phyloP scores from a whole-genome alignment of 1,284 basidiomycete species.

The Fomitiporia mediterranea region DNA sequence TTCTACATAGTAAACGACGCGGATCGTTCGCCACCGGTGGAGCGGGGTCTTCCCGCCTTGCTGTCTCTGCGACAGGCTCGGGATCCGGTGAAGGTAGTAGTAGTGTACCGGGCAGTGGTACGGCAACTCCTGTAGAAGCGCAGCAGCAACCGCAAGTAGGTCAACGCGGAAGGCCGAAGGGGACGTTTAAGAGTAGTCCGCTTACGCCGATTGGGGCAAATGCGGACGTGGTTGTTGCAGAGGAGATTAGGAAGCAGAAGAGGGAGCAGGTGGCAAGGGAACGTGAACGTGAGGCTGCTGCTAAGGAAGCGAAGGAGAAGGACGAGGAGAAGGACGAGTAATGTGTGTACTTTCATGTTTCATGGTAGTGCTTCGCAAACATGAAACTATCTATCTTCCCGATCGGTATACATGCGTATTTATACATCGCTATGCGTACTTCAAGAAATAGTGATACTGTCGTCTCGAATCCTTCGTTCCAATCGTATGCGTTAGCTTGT shows the following conservation, averaged over 20 bases:
- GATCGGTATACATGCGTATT: too few species aligned
- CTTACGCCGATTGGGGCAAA: conserved; percentile 22
- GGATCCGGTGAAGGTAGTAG: conserved; percentile 27
- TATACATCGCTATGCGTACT: too few species aligned
- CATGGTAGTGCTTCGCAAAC: too few species aligned
- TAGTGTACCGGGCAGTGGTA: conserved; percentile 15
- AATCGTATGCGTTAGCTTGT: too few species aligned
- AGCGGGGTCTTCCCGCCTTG: background rate
- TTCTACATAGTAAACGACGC: conserved; percentile 50
- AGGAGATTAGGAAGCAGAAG: conserved; percentile 15
- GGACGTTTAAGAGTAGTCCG: conserved; percentile 68
- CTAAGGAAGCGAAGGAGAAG: background rate
- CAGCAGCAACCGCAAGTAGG: conserved; percentile 21
- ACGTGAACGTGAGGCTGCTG: background rate
- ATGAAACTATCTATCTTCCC: too few species aligned
- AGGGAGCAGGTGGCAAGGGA: background rate
- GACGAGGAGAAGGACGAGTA: background rate
- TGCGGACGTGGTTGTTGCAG: conserved; percentile 14
- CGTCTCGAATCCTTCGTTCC: too few species aligned
- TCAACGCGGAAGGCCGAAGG: conserved; percentile 38
- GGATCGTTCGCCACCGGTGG: background rate
- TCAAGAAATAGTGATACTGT: too few species aligned
- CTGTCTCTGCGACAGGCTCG: background rate
- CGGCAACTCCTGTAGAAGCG: conserved; percentile 19
- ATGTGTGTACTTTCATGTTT: too few species aligned